Conservation (phyloP, 2,329 filamentous ascomycete species). For the Penicillium digitatum region DNA sequence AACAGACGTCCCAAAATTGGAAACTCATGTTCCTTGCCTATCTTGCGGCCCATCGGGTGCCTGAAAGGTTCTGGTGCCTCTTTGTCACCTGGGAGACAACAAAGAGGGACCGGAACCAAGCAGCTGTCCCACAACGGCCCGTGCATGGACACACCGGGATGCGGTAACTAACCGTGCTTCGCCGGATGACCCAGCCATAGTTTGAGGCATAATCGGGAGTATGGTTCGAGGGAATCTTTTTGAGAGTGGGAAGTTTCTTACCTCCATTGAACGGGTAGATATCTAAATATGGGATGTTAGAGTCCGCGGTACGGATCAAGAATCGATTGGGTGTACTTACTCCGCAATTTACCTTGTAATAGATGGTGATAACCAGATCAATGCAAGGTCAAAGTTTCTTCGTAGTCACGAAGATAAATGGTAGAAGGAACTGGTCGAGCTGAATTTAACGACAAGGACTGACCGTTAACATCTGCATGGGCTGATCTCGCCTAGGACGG, state of each 20-base stretch:
- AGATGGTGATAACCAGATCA: not conserved
- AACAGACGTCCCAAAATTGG: not conserved
- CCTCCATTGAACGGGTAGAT: slow-evolving; percentile 8
- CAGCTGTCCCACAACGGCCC: slow-evolving; percentile 19
- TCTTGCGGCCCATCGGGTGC: not conserved
- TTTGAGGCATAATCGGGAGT: not conserved
- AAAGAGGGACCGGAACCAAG: slow-evolving; percentile 11
- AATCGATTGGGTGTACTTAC: not conserved
- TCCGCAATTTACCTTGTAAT: not conserved
- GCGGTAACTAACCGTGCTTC: slow-evolving; percentile 6
- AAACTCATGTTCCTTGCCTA: not conserved
- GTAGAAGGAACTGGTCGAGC: slow-evolving; percentile 3
- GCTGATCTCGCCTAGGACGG: slow-evolving; percentile 2
- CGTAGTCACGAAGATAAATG: not conserved
- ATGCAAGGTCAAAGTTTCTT: not conserved
- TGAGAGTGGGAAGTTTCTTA: not conserved
- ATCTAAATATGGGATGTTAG: slow-evolving; percentile 1
- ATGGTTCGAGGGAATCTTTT: not conserved
- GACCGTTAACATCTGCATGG: slow-evolving; percentile 7
- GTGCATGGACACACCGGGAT: slow-evolving; percentile 9
- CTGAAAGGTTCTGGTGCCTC: not conserved
- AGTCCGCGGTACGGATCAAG: not conserved
- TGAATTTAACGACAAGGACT: slow-evolving; percentile 7
- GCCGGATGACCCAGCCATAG: slow-evolving; percentile 1
- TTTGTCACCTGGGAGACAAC: slow-evolving; percentile 1